Percentiles rank a stretch among this genome's conserved stretches.
These are phyloP conservation scores for Lagerstroemia speciosa DNA, from an alignment of 345 rosid genomes.

Conservation along the genomic window DNA sequence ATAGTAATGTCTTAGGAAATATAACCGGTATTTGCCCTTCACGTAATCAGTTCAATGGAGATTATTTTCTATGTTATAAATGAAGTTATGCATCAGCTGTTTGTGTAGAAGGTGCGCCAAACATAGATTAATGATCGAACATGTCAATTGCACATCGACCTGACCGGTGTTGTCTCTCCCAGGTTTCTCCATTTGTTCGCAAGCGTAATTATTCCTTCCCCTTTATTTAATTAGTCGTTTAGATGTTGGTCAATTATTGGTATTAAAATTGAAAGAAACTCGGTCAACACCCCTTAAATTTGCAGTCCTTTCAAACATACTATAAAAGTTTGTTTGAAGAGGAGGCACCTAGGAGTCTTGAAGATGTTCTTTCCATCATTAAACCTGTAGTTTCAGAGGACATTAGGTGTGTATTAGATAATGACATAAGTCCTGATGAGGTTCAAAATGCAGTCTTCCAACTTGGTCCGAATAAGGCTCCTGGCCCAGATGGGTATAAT, in stretches of 20 bases:
- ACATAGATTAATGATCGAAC: conserved; percentile 4
- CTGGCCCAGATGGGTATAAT: too few species aligned
- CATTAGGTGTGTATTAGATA: too few species aligned
- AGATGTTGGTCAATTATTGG: not conserved
- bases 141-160: not conserved
- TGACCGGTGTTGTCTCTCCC: not conserved
- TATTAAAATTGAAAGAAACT: not conserved
- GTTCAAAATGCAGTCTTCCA: too few species aligned
- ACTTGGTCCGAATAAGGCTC: too few species aligned
- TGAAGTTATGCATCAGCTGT: too few species aligned
- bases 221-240: not conserved
- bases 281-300: not conserved
- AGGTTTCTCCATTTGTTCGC: not conserved
- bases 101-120: conserved; percentile 4
- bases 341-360: not conserved
- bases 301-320: not conserved
- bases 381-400: too few species aligned
- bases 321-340: not conserved
- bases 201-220: not conserved
- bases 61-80: too few species aligned
- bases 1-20: too few species aligned
- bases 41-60: too few species aligned
- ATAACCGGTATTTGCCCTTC: too few species aligned
- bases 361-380: too few species aligned
- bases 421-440: too few species aligned